Evolutionary conservation across 2,329 filamentous ascomycete species (phyloP).

Genomic region (Penicillium sp.): DNA sequence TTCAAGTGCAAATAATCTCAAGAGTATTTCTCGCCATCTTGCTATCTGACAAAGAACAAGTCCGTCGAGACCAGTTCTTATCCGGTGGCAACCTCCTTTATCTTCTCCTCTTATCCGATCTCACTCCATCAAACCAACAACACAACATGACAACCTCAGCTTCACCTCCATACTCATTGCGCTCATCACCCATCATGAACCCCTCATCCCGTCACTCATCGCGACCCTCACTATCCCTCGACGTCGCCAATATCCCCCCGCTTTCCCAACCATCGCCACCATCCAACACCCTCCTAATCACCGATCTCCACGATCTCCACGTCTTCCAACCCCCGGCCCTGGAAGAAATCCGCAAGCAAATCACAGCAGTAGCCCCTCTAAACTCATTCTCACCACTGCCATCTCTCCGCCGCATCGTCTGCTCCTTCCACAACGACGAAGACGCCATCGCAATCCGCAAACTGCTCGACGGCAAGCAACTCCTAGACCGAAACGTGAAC

Average conservation of each 20-base stretch:
- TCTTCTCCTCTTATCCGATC: slow-evolving; percentile 15
- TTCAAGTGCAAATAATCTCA: too few species aligned
- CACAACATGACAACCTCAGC: slow-evolving; percentile 26
- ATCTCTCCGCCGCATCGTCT: slow-evolving; percentile 50
- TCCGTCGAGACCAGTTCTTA: too few species aligned
- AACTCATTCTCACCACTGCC: slow-evolving; percentile 52
- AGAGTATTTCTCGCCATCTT: not conserved
- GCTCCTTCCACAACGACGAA: slow-evolving; percentile 44
- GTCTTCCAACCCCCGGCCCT: slow-evolving; percentile 48
- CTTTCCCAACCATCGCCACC: slow-evolving; percentile 46
- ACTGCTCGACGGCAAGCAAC: slow-evolving; percentile 38
- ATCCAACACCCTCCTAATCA: slow-evolving; percentile 51
- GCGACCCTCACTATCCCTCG: slow-evolving; percentile 43
- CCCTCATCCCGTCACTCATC: slow-evolving; percentile 26
- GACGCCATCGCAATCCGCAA: slow-evolving; percentile 45
- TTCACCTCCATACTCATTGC: slow-evolving; percentile 18
- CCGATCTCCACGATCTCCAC: slow-evolving; percentile 44
- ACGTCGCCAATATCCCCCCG: slow-evolving; percentile 45
- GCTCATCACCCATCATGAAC: not conserved
- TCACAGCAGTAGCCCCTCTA: slow-evolving; percentile 42
- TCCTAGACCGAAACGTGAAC: slow-evolving; percentile 34
- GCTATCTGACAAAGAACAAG: not conserved
- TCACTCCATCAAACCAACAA: slow-evolving; percentile 5
- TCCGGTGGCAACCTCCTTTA: slow-evolving; percentile 22
- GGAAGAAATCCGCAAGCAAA: slow-evolving; percentile 41